Percentiles rank a stretch among this genome's conserved stretches.
phyloP scores from a whole-genome alignment of 164 flowering plant genomes.

The Houttuynia cordata region DNA sequence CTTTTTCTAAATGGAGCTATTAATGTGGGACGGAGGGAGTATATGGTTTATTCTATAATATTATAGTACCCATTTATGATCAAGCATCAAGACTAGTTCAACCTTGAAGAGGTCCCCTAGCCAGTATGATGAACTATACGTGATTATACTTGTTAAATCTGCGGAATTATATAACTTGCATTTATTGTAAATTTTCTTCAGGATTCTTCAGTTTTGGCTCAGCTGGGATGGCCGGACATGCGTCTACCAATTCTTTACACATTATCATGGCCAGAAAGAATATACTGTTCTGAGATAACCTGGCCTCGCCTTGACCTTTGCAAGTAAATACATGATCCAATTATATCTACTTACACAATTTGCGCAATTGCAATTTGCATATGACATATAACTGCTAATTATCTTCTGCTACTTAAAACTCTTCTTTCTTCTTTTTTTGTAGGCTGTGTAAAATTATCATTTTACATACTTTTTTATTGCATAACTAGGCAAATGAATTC shows the following conservation, averaged over 20 bases:
- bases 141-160: too few relatives aligned
- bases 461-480: too few relatives aligned
- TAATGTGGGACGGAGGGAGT: too few relatives aligned
- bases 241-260: constrained; percentile 96
- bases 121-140: neutral
- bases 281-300: constrained; percentile 80
- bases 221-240: constrained; percentile 99
- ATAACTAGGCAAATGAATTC: too few relatives aligned
- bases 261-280: constrained; percentile 91
- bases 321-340: constrained; percentile 41
- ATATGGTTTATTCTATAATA: too few relatives aligned
- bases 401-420: too few relatives aligned
- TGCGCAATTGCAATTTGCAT: neutral
- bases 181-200: constrained; percentile 15
- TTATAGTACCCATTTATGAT: too few relatives aligned
- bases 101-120: neutral
- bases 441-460: too few relatives aligned
- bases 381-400: neutral
- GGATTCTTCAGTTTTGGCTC: constrained; percentile 94
- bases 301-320: constrained; percentile 99
- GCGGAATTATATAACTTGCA: too few relatives aligned
- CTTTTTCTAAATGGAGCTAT: too few relatives aligned
- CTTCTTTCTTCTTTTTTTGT: too few relatives aligned
- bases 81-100: too few relatives aligned
- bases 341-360: neutral